These are phyloP conservation scores for Conticribra guillardii DNA, from an alignment of 108 stramenopile species.

Conservation along the genomic window DNA sequence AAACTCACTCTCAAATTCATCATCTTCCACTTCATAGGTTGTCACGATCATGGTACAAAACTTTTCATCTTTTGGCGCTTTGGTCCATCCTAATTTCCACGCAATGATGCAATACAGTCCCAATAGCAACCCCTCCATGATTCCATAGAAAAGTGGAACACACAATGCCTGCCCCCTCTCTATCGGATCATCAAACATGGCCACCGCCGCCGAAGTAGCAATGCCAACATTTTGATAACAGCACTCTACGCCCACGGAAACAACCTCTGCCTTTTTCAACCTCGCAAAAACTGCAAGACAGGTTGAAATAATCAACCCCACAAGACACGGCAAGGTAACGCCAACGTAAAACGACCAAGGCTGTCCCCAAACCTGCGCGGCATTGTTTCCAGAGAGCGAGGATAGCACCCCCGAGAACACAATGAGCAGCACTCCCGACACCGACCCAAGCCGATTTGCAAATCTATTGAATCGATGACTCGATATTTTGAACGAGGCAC, in stretches of 20 bases:
- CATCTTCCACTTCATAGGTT: conserved; percentile 68
- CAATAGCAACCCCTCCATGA: conserved; percentile 66
- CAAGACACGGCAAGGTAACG: conserved; percentile 64
- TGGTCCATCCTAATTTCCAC: conserved; percentile 85
- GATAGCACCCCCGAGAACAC: conserved; percentile 71
- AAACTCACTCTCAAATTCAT: conserved; percentile 3
- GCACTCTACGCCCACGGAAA: conserved; percentile 83
- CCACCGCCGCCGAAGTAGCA: conserved; percentile 70
- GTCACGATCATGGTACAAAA: conserved; percentile 66
- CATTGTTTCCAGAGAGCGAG: conserved; percentile 60
- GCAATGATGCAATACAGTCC: conserved; percentile 68
- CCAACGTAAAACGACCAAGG: conserved; percentile 75
- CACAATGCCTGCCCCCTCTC: conserved; percentile 73
- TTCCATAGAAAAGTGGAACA: conserved; percentile 83
- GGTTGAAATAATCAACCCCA: conserved; percentile 71
- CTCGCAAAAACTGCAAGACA: conserved; percentile 42
- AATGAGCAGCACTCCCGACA: conserved; percentile 66
- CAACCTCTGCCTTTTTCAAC: conserved; percentile 70
- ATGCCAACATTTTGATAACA: conserved; percentile 92
- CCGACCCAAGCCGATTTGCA: conserved; percentile 63
- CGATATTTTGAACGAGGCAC: conserved; percentile 50
- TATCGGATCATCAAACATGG: conserved; percentile 76
- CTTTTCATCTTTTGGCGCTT: conserved; percentile 70
- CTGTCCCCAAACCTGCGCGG: conserved; percentile 71
- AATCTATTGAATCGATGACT: conserved; percentile 61